Evolutionary conservation across 78 protist genomes (phyloP), one percentile per base, ranked within the genome.

Genomic region (Dictyostelium intermedium): DNA sequence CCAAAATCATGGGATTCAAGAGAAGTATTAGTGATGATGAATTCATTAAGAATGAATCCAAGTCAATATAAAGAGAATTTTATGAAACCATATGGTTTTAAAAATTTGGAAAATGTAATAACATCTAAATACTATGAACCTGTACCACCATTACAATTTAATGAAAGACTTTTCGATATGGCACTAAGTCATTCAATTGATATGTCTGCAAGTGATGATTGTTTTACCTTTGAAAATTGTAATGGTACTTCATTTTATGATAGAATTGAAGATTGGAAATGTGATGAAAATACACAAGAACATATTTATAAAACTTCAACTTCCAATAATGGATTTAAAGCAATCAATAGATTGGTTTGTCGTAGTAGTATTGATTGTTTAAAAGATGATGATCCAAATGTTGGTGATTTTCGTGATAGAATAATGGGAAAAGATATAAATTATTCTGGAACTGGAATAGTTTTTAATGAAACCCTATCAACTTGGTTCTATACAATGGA

Each of bases 271-370:
- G 27, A 41, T 45, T 79, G 84, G 84, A 72, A 72, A 34, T 72
- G 79, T 72, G 79, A 72, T 72, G 79, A 72, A 72, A 72, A 72
- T 72, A 72, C 39, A 13, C 79, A 72, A 72, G 79, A 72, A 18
- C 79, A 72, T 34, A 72, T 72, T 34, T 72, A 72, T 34, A 72
- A 72, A 72, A 14, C 79, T 0, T 32, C 79, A 34, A 72, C 45
- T 34, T 72, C 79, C 13, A 72, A 72, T 18, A 72, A 72, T 34
- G 39, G 39, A 16, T 72, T 32, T 1, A 72, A 72, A 18, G 79
- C 79, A 34, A 34, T 72, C 9, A 72, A 72, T 72, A 72, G 79
- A 72, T 72, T 72, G 16, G 6, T 72, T 13, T 72, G 79, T 72
- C 34, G 79, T 30, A 72, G 2, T 72, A 27, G 43, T 14, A 5